Base-by-base conservation (phyloP, 2,329 filamentous ascomycete genomes). In the Aspergillus melleus region DNA sequence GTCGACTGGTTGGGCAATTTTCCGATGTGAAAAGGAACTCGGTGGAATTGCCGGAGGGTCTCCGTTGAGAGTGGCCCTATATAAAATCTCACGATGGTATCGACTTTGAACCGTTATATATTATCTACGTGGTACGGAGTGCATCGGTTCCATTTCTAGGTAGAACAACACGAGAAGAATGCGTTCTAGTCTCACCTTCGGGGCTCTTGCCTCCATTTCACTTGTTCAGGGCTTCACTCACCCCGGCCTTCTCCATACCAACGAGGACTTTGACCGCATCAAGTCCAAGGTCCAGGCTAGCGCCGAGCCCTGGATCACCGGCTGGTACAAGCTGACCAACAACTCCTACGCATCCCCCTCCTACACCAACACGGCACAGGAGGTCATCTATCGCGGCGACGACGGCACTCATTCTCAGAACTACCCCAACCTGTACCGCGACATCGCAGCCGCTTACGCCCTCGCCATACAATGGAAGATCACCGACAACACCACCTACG, bases 401-500 rank as follows among this genome's bases (percentile, higher is more conserved):
- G 64, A 70, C 58, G 61, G 66, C 2, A 58, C 57, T 4, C 59
- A 70, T 49, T 6, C 67, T 4, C 61, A 78, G 60, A 78, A 78
- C 61, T 77, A 77, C 52, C 26, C 57, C 6, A 55, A 32, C 11
- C 63, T 77, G 1, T 78, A 70, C 58, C 65, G 68, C 3, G 76
- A 79, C 55, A 66, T 72, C 9, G 68, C 72, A 1, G 74, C 75
- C 2, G 76, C 76, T 1, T 80, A 80, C 58, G 66, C 68, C 11
- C 71, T 76, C 29, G 76, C 76, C 6, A 58, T 82, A 1, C 70
- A 72, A 22, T 82, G 77, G 78, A 75, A 73, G 59, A 63, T 81
- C 49, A 72, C 74, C 0, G 75, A 72, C 5, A 65, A 78, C 47
- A 68, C 66, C 1, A 64, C 67, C 1, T 78, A 74, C 58, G 79